A percentile compares a stretch with the other conserved stretches of the same genome.
Evolutionary conservation across 179 eudicot species (phyloP).

Genomic region (Beta lomatogona): DNA sequence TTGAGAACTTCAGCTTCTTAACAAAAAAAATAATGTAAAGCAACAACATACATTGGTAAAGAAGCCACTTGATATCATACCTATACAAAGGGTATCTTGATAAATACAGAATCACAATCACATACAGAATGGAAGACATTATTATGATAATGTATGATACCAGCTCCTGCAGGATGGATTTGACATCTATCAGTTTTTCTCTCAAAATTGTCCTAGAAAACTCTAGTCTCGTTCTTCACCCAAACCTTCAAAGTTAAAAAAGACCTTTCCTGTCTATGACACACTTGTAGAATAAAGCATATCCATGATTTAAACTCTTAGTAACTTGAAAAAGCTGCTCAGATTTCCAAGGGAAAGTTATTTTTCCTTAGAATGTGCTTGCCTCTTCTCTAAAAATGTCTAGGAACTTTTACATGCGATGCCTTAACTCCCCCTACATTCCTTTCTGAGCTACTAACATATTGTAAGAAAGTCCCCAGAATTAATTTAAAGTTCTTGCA

Average conservation of each 20-base stretch:
- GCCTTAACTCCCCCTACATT: not conserved
- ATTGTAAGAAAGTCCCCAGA: too few relatives aligned
- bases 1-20: not conserved
- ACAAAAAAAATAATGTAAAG: not conserved
- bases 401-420: not conserved
- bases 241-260: not conserved
- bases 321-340: not conserved
- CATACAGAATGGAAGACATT: not conserved
- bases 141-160: too few relatives aligned
- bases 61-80: not conserved
- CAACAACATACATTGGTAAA: not conserved
- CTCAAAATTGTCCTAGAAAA: not conserved
- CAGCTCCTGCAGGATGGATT: too few relatives aligned
- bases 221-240: not conserved
- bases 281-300: not conserved
- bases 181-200: not conserved
- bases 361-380: not conserved
- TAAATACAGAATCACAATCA: not conserved
- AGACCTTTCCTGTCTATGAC: not conserved
- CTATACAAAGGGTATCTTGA: not conserved
- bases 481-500: too few relatives aligned
- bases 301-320: not conserved
- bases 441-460: not conserved
- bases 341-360: not conserved
- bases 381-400: not conserved